Base-by-base conservation (phyloP, 1,284 basidiomycete species). In the Moesziomyces parantarcticus region DNA sequence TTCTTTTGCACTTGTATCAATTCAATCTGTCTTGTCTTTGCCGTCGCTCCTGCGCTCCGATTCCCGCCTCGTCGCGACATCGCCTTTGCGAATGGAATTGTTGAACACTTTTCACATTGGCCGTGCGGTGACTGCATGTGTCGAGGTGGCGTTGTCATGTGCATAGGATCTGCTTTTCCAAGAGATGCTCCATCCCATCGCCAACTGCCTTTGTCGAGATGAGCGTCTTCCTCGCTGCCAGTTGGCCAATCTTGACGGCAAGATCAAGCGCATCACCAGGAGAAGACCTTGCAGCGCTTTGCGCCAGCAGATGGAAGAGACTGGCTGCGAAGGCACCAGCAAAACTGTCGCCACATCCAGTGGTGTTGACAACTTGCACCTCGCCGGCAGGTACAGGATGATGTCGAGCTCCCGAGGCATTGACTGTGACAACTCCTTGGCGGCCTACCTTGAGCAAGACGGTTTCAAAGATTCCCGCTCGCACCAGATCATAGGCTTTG, bases 261-360 rank as follows among this genome's bases (percentile, higher is more conserved):
- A 42, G 48, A 18, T 66, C 55, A 29, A 74, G 32, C 5, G 23
- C 36, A 3, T 32, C 7, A 23, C 49, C 18, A 18, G 36, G 14
- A 16, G 16, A 39, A 18, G 36, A 34, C 56, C 58, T 58, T 4
- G 21, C 32, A 3, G 10, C 29, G 1, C 29, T 13, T 13, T 21
- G n/a, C 23, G 18, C n/a, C 9, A 60, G 56, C 3, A 62, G 25
- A 29, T 57, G 55, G 8, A 44, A 66, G 13, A 73, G 50, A 14
- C 48, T 58, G 4, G 76, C 81, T 7, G 76, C 49, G 36, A 83
- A 62, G 5, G 72, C 76, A 6, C 81, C 81, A 18, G 74, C 76
- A 42, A 82, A 82, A 21, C 78, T 77, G 57, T 83, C 82, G n/a
- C 82, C 82, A 22, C 79, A 80, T 1, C 82, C 82, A 0, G 82